Base-by-base conservation (phyloP, 148 eudicot genomes). In the Fagopyrum homotropicum region DNA sequence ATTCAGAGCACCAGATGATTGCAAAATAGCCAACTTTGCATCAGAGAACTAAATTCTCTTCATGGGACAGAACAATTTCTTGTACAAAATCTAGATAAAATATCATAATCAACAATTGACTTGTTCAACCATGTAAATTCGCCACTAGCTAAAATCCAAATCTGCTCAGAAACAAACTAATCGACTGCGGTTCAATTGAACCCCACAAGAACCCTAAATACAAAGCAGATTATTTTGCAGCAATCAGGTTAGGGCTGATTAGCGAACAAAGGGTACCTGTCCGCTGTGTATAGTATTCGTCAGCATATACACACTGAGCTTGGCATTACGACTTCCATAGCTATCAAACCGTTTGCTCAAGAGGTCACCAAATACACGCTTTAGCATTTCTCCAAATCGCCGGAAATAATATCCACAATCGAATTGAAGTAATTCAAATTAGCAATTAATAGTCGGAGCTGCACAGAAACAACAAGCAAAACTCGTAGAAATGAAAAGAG, bases 251-350 rank as follows among this genome's bases (percentile, higher is more conserved):
- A 40, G 14, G 47, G 71, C 16, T 15, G 9, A 51, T 51, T n/a
- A 49, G 68, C 68, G 9, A 61, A 29, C 40, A 30, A 30, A 29
- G 3, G 57, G 66, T 79, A 89, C 92, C 90, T 82, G 82, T 59
- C 88, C 87, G 52, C 85, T 71, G 73, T 87, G 88, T 51, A 89
- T 74, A 73, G 68, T 73, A 8, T 74, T 80, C 4, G 75, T 72
- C 76, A 77, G 80, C 77, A 59, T 30, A 74, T 85, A 75, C 69
- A 81, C 56, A 55, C 82, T 79, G 66, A 57, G 80, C 78, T 78
- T 76, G n/a, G 75, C 40, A 74, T 80, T 78, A 78, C 77, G 55
- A 15, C 81, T 77, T 75, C 84, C 88, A 78, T 76, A 69, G 43
- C 55, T 40, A 72, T 73, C 75, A 19, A 77, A 1, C 72, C 83